phyloP scores from a whole-genome alignment of 495 filamentous ascomycete genomes.

The Bacidia gigantensis region DNA sequence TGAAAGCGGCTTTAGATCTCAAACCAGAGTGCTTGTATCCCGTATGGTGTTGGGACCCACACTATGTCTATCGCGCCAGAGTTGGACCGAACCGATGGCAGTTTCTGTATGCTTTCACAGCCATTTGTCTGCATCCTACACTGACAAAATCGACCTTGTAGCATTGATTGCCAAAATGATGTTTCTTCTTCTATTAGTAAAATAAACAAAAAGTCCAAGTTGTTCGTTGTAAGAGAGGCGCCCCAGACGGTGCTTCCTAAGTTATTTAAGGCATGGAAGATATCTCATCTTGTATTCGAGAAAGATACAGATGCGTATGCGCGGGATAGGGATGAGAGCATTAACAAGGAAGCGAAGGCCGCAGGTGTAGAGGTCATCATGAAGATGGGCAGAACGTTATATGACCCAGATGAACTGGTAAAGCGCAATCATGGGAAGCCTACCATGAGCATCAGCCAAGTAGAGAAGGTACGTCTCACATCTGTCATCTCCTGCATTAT shows the following conservation, averaged over 20 bases:
- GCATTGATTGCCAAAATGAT: slow-evolving; percentile 50
- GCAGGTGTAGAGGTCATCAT: slow-evolving; percentile 50
- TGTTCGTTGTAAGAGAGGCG: slow-evolving; percentile 53
- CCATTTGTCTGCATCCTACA: background rate
- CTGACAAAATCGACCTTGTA: slow-evolving; percentile 11
- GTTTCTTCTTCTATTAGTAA: slow-evolving; percentile 46
- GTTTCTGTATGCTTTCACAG: slow-evolving; percentile 32
- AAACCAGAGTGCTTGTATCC: slow-evolving; percentile 49
- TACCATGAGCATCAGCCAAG: slow-evolving; percentile 53
- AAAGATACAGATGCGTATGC: slow-evolving; percentile 61
- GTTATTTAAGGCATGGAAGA: slow-evolving; percentile 51
- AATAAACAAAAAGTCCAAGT: slow-evolving; percentile 48
- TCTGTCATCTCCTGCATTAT: background rate
- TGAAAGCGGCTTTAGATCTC: slow-evolving; percentile 49
- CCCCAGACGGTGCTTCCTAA: slow-evolving; percentile 53
- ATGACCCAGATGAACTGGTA: slow-evolving; percentile 52
- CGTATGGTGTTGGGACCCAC: slow-evolving; percentile 58
- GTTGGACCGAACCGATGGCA: slow-evolving; percentile 55
- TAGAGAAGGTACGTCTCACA: slow-evolving; percentile 31
- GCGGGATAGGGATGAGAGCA: slow-evolving; percentile 39
- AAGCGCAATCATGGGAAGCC: slow-evolving; percentile 48
- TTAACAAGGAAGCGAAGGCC: slow-evolving; percentile 41
- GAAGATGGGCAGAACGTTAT: slow-evolving; percentile 46
- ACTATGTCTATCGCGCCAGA: slow-evolving; percentile 55
- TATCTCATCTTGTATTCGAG: slow-evolving; percentile 60